Evolutionary conservation across 2,329 filamentous ascomycete genomes (phyloP).

Genomic region (Colletotrichum phormii): DNA sequence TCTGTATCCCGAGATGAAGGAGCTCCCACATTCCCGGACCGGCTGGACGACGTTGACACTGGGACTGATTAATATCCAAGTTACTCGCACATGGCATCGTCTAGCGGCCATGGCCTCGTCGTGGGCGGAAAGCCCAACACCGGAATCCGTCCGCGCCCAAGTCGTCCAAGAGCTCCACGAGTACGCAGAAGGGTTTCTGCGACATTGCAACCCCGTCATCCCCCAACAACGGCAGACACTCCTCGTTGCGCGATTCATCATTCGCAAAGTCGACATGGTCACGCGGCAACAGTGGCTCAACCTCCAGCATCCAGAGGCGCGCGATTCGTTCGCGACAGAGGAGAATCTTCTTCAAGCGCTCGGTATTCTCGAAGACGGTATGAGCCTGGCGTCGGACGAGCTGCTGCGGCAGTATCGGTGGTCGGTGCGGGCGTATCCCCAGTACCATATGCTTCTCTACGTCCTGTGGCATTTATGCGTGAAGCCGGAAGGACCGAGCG

Average conservation of each 20-base stretch:
- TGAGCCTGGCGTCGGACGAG: conserved; percentile 47
- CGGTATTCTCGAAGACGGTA: conserved; percentile 46
- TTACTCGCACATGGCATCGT: conserved; percentile 47
- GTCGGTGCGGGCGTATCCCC: conserved; percentile 52
- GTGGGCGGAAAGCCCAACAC: conserved; percentile 15
- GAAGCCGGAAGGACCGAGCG: conserved; percentile 45
- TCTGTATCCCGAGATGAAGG: conserved; percentile 59
- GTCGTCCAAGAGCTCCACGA: conserved; percentile 56
- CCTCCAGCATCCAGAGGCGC: conserved; percentile 38
- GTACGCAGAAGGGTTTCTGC: conserved; percentile 59
- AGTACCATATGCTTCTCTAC: conserved; percentile 57
- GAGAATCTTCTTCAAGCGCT: conserved; percentile 49
- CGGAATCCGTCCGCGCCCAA: conserved; percentile 51
- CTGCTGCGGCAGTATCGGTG: conserved; percentile 52
- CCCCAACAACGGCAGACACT: conserved; percentile 53
- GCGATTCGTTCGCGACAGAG: conserved; percentile 42
- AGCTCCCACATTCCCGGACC: conserved; percentile 57
- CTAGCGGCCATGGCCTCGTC: conserved; percentile 40
- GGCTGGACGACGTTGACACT: conserved; percentile 71
- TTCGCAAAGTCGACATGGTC: conserved; percentile 50
- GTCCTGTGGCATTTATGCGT: conserved; percentile 57
- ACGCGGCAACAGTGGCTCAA: conserved; percentile 43
- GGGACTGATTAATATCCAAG: conserved; percentile 63
- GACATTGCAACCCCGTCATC: conserved; percentile 63
- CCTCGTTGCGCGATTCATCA: conserved; percentile 43